Percentiles rank a stretch among this genome's conserved stretches.
These are phyloP conservation scores for Fraxinus excelsior DNA, from an alignment of 257 asterid genomes.

Conservation along the genomic window DNA sequence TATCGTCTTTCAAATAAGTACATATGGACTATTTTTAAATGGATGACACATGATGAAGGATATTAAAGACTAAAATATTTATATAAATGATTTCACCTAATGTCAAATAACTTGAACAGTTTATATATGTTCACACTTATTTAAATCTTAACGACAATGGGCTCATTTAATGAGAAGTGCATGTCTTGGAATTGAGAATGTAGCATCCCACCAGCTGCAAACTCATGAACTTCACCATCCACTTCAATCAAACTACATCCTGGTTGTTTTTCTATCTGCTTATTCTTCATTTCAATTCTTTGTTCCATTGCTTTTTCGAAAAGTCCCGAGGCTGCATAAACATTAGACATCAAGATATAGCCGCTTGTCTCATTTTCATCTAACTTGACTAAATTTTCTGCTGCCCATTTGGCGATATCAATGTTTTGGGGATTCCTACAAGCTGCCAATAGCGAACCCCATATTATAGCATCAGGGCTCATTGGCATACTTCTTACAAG, in stretches of 20 bases:
- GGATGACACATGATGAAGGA: too few relatives aligned
- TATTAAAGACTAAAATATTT: too few relatives aligned
- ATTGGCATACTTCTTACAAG: slow-evolving; percentile 53
- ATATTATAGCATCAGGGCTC: slow-evolving; percentile 53
- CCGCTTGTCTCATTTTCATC: slow-evolving; percentile 56
- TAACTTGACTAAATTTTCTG: slow-evolving; percentile 38
- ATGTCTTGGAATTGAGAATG: slow-evolving; percentile 28
- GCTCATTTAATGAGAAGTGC: slow-evolving; percentile 18
- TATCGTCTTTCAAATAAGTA: too few relatives aligned
- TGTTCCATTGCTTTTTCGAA: slow-evolving; percentile 51
- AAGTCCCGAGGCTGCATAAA: slow-evolving; percentile 55
- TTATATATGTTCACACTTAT: too few relatives aligned
- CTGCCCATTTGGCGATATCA: slow-evolving; percentile 58
- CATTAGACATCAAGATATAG: slow-evolving; percentile 60
- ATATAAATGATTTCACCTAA: too few relatives aligned
- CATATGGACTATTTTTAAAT: too few relatives aligned
- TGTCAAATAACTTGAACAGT: too few relatives aligned
- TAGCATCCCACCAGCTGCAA: slow-evolving; percentile 48
- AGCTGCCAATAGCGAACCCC: slow-evolving; percentile 65
- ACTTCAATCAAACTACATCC: slow-evolving; percentile 69
- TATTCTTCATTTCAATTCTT: slow-evolving; percentile 53
- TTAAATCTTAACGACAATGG: neutral
- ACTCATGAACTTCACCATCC: slow-evolving; percentile 72
- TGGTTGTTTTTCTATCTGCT: slow-evolving; percentile 47
- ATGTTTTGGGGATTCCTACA: slow-evolving; percentile 39